Evolutionary conservation across 148 eudicot species (phyloP).

Genomic region (Rhododendron mucronatum): DNA sequence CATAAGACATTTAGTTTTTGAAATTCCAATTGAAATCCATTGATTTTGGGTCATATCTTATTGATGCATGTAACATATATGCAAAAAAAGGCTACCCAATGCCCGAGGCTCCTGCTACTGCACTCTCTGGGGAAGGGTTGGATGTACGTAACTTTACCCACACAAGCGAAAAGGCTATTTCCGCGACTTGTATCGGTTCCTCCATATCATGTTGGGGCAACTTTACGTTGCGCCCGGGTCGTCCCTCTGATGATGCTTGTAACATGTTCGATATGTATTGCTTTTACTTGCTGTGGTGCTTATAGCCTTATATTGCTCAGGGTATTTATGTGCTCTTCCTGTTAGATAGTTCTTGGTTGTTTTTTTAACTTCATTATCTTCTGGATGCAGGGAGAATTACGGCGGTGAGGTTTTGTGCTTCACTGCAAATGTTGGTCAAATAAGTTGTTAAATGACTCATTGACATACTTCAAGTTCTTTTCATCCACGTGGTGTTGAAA

Average conservation of each 20-base stretch:
- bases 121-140: neutral
- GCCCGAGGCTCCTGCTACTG: neutral
- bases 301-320: neutral
- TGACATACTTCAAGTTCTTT: neutral
- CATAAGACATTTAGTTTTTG: too few species aligned
- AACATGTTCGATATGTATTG: neutral
- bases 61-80: neutral
- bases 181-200: neutral
- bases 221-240: neutral
- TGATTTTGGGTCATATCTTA: neutral
- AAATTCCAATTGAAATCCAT: too few species aligned
- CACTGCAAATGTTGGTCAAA: conserved; percentile 98
- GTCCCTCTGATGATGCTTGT: neutral
- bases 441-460: conserved; percentile 25
- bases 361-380: neutral
- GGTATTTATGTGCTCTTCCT: neutral
- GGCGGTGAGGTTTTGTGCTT: conserved; percentile 99
- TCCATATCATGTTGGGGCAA: neutral
- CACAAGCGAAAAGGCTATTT: neutral
- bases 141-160: neutral
- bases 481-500: neutral
- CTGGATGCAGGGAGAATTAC: conserved; percentile 76
- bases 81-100: neutral
- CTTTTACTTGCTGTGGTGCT: neutral
- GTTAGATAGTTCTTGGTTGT: neutral